Base-by-base conservation (phyloP, 2,329 filamentous ascomycete species). In the Herpotrichia juniperi region DNA sequence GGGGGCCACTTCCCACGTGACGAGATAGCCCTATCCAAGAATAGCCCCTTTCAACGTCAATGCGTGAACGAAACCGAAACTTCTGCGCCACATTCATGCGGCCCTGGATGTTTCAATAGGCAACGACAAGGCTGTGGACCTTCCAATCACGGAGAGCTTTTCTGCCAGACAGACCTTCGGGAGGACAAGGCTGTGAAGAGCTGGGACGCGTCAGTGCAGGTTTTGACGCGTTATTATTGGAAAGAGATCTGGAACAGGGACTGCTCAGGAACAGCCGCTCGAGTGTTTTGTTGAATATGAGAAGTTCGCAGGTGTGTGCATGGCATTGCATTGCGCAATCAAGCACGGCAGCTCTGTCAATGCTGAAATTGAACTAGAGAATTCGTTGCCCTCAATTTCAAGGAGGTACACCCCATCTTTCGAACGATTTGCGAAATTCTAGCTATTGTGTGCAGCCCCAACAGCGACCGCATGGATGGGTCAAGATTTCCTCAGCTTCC, bases 11-110 rank as follows among this genome's bases (percentile, higher is more conserved):
- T 30, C 40, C 30, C 47, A 31, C 42, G 40, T 40, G 37, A 40
- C 37, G 11, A 40, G 25, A 32, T 45, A 53, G 50, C 45, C 53
- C 46, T 55, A 59, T 53, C 52, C 53, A 51, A 54, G 61, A 63
- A 61, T 64, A 61, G 57, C 42, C 32, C 44, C 32, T 30, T 40
- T 11, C 12, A 22, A 10, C 30, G 51, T 50, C 51, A 42, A 54
- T 49, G 52, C 54, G 54, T 40, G 39, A 31, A 8, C 17, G 31
- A 51, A 26, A 3, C 14, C 12, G 25, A 40, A 22, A 19, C 11
- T 14, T 37, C 32, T 32, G 25, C 48, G 48, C 48, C 48, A 39
- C 48, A 11, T 26, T 8, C 47, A 46, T 40, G 42, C 42, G n/a
- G n/a, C n/a, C n/a, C n/a, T n/a, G n/a, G n/a, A 46, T 40, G 48